phyloP scores from a whole-genome alignment of 2,329 filamentous ascomycete genomes.

The Penicillium sp. region DNA sequence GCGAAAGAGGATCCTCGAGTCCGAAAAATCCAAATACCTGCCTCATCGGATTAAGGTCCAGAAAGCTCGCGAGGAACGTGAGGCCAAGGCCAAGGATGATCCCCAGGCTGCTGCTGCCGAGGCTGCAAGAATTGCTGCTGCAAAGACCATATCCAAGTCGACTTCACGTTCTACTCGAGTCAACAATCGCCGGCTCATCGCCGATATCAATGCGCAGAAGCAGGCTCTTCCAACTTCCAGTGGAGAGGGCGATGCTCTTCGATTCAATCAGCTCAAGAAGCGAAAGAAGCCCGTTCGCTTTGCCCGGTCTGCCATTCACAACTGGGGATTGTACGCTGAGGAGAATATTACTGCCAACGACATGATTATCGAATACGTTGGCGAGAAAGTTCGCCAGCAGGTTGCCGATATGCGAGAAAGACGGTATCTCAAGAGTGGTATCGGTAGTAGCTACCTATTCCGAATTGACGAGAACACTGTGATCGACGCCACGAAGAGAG shows the following conservation, averaged over 20 bases:
- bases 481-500: constrained; percentile 96
- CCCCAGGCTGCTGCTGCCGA: constrained; percentile 63
- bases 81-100: constrained; percentile 64
- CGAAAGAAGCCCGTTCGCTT: constrained; percentile 99
- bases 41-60: constrained; percentile 96
- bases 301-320: constrained; percentile 94
- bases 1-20: constrained; percentile 90
- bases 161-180: constrained; percentile 91
- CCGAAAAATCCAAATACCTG: constrained; percentile 96
- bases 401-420: constrained; percentile 95
- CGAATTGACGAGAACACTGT: constrained; percentile 97
- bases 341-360: constrained; percentile 96
- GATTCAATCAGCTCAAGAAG: constrained; percentile 99
- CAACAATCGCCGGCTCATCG: constrained; percentile 89
- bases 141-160: constrained; percentile 78
- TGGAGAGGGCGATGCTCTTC: constrained; percentile 80
- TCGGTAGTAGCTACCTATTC: constrained; percentile 96
- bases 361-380: constrained; percentile 99
- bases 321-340: constrained; percentile 96
- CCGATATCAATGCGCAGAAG: constrained; percentile 93
- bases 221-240: constrained; percentile 65
- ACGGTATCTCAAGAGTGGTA: constrained; percentile 89
- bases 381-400: constrained; percentile 92
- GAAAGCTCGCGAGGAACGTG: constrained; percentile 84
- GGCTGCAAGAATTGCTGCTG: constrained; percentile 66